Base-by-base conservation (phyloP, 116 monocot species). In the Zostera marina region DNA sequence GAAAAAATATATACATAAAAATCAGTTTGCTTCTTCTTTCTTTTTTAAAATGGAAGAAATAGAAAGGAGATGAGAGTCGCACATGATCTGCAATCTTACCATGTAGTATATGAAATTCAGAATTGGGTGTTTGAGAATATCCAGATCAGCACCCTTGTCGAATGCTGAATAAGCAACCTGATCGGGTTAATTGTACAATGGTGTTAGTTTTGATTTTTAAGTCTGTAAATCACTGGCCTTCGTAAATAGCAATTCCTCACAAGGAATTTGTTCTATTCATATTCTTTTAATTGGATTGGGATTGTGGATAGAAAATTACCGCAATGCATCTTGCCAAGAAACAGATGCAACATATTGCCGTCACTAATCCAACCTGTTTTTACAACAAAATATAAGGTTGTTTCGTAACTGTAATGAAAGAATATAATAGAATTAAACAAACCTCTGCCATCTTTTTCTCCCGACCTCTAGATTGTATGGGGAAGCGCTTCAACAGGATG, bases 391-490 rank as follows among this genome's bases (percentile, higher is more conserved):
- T 58, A 15, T 10, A 26, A 41, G 8, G 39, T 1, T 24, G 39
- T 1, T 24, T 12, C 10, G 12, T 22, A 93, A 87, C 82, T 85
- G 76, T 22, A 4, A 40, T 19, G 42, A 41, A 42, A 41, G 20
- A 42, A 40, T 32, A 20, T 58, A 20, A 42, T 13, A 42, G n/a
- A 14, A 16, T 38, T 20, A 46, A 22, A 46, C 45, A 46, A 23
- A 91, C 85, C 87, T 92, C 92, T 45, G 66, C 76, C 61, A 92
- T 63, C 68, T 92, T 92, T 56, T 92, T 87, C 16, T 65, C 66
- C 39, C 83, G 70, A 40, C 92, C 83, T 46, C 73, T 83, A 11
- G 87, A 92, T 55, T 92, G 83, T 55, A 87, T 77, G 15, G 92
- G 92, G 51, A 92, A 87, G 58, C 72, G 61, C 62, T 73, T 76